These are phyloP conservation scores for Penicillium fuscoglaucum DNA, from an alignment of 2,329 filamentous ascomycete genomes.

Conservation along the genomic window DNA sequence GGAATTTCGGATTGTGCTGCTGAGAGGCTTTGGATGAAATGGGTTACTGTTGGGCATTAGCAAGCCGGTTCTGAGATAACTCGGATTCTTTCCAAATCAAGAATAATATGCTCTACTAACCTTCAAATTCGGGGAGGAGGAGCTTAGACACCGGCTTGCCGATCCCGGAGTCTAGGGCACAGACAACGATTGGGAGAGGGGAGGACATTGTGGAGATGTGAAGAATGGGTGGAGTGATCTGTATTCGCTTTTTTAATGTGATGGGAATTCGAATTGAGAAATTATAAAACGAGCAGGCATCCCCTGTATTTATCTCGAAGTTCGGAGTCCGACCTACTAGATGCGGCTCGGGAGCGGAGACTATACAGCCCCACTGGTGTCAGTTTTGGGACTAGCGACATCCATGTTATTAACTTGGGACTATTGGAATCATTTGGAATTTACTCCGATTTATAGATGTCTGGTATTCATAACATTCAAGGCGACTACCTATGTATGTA, in stretches of 20 bases:
- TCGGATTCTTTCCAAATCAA: background rate
- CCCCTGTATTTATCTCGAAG: background rate
- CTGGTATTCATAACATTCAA: background rate
- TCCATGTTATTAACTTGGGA: too few species aligned
- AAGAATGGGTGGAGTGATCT: rapidly evolving
- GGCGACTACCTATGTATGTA: background rate
- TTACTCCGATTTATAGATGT: background rate
- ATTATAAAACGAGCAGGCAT: background rate
- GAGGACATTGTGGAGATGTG: slow-evolving; percentile 9
- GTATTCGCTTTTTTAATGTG: too few species aligned
- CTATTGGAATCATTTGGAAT: background rate
- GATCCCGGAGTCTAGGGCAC: slow-evolving; percentile 15
- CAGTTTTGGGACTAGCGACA: background rate
- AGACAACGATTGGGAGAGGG: slow-evolving; percentile 20
- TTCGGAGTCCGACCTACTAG: slow-evolving; percentile 5
- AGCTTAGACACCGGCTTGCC: slow-evolving; percentile 20
- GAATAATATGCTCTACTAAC: slow-evolving; percentile 7
- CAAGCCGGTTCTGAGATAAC: too few species aligned
- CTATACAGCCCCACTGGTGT: background rate
- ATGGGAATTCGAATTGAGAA: background rate
- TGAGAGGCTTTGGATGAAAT: slow-evolving; percentile 24
- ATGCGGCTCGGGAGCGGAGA: slow-evolving; percentile 3
- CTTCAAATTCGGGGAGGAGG: slow-evolving; percentile 23
- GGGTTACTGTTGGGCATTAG: slow-evolving; percentile 19
- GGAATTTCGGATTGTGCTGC: slow-evolving; percentile 1